Percentiles rank a stretch among this genome's conserved stretches.
These are phyloP conservation scores for Terana coerulea DNA, from an alignment of 768 basidiomycete species.

Conservation along the genomic window DNA sequence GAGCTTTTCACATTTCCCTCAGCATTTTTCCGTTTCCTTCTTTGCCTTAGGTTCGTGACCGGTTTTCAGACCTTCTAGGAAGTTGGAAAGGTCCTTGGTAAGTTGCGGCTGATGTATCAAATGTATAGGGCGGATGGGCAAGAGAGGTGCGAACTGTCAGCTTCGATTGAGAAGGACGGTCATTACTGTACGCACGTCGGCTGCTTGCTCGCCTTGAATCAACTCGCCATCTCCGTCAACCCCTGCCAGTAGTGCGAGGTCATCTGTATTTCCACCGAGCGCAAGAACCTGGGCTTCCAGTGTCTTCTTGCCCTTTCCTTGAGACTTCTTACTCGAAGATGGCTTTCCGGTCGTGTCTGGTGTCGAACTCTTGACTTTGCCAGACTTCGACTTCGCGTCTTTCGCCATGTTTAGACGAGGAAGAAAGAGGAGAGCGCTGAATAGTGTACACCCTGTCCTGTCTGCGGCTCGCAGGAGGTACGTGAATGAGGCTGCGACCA, in stretches of 20 bases:
- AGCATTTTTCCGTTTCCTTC: constrained; percentile 12
- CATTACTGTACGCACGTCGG: constrained; percentile 25
- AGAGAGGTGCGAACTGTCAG: too few species aligned
- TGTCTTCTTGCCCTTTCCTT: neutral
- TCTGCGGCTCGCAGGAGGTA: too few species aligned
- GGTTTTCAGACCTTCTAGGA: constrained; percentile 39
- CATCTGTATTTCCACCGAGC: constrained; percentile 45
- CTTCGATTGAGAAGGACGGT: too few species aligned
- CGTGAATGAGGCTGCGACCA: neutral
- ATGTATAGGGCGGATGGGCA: neutral
- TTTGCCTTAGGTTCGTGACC: constrained; percentile 13
- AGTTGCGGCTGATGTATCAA: constrained; percentile 33
- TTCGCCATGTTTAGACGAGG: neutral
- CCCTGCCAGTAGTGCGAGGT: constrained; percentile 42
- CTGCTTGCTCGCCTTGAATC: constrained; percentile 21
- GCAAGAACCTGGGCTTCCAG: constrained; percentile 26
- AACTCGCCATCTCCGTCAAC: constrained; percentile 28
- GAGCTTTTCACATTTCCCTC: neutral
- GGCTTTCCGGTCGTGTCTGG: neutral
- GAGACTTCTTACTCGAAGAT: neutral
- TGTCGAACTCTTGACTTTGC: neutral
- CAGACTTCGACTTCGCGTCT: neutral
- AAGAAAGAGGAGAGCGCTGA: neutral
- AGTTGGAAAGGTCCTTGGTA: constrained; percentile 43
- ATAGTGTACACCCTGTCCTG: too few species aligned